A percentile compares a stretch with the other conserved stretches of the same genome.
Evolutionary conservation across 805 yeast genomes (phyloP).

Genomic region (Hanseniaspora opuntiae): DNA sequence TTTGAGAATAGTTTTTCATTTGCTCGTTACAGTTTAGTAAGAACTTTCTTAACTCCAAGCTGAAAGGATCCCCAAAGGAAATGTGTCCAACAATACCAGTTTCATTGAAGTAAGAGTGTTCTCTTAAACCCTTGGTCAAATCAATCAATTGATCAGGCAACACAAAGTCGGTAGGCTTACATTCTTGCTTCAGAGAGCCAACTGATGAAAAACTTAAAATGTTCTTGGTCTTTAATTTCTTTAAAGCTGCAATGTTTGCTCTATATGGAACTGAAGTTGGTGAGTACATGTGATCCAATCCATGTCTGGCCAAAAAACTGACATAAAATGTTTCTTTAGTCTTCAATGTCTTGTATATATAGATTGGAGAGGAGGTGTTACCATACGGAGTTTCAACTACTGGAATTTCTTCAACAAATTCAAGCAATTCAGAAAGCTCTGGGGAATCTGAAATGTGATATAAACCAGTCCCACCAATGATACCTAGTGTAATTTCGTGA

Average conservation of each 20-base stretch:
- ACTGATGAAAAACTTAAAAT: constrained; percentile 91
- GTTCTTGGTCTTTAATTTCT: constrained; percentile 71
- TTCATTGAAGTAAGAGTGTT: constrained; percentile 72
- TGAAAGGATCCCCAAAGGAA: constrained; percentile 94
- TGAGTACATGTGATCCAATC: constrained; percentile 71
- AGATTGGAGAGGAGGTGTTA: constrained; percentile 82
- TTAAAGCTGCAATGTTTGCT: constrained; percentile 93
- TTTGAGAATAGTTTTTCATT: constrained; percentile 36
- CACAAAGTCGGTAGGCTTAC: constrained; percentile 92
- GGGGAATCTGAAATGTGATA: constrained; percentile 56
- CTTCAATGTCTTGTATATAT: constrained; percentile 56
- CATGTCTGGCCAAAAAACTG: constrained; percentile 93
- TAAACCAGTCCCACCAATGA: constrained; percentile 97
- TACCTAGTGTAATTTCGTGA: constrained; percentile 52
- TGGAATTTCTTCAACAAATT: constrained; percentile 67
- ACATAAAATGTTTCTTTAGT: constrained; percentile 41
- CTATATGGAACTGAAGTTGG: constrained; percentile 86
- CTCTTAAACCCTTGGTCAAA: constrained; percentile 89
- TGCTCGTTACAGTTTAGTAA: constrained; percentile 41
- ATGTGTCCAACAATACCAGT: constrained; percentile 94
- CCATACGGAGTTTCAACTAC: constrained; percentile 95
- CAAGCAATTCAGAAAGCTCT: constrained; percentile 25
- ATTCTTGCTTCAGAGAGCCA: constrained; percentile 80
- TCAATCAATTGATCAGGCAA: constrained; percentile 92
- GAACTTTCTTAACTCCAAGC: constrained; percentile 51